These are phyloP conservation scores for Escovopsis sp. DNA, from an alignment of 2,329 filamentous ascomycete genomes.

Conservation along the genomic window DNA sequence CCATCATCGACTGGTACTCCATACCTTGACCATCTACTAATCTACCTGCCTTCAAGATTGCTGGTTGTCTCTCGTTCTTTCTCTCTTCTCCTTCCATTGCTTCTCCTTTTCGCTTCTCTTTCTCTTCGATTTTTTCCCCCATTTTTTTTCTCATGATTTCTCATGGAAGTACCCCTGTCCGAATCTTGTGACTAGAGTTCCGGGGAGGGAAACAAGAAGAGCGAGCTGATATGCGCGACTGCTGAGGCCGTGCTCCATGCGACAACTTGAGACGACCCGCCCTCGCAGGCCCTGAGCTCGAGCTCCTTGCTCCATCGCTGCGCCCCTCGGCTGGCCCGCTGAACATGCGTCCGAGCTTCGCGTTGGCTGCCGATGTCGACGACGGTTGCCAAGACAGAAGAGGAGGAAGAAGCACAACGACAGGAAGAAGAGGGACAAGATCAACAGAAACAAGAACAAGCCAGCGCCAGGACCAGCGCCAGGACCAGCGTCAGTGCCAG, in stretches of 20 bases:
- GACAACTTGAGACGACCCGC: too few relatives aligned
- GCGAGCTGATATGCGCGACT: slow-evolving; percentile 11
- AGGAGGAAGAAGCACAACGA: slow-evolving; percentile 9
- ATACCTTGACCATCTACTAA: not conserved
- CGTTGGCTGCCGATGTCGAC: slow-evolving; percentile 8
- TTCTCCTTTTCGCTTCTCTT: not conserved
- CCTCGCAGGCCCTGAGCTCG: too few relatives aligned
- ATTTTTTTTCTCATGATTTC: not conserved
- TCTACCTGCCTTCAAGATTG: not conserved
- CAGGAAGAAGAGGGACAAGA: not conserved
- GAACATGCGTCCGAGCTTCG: slow-evolving; percentile 10
- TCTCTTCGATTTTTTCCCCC: not conserved
- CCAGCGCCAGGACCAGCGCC: too few relatives aligned
- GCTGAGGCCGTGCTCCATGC: slow-evolving; percentile 8
- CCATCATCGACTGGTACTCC: too few relatives aligned
- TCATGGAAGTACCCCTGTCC: too few relatives aligned
- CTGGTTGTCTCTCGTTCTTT: not conserved
- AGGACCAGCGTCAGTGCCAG: too few relatives aligned
- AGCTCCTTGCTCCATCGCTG: slow-evolving; percentile 1
- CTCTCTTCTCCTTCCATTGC: too few relatives aligned
- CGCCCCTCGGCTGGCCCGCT: slow-evolving; percentile 6
- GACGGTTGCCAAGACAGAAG: not conserved
- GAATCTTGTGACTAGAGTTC: too few relatives aligned
- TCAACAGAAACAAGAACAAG: too few relatives aligned
- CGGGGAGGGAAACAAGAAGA: too few relatives aligned